phyloP scores from a whole-genome alignment of 148 eudicot genomes.

The Agrostemma githago region DNA sequence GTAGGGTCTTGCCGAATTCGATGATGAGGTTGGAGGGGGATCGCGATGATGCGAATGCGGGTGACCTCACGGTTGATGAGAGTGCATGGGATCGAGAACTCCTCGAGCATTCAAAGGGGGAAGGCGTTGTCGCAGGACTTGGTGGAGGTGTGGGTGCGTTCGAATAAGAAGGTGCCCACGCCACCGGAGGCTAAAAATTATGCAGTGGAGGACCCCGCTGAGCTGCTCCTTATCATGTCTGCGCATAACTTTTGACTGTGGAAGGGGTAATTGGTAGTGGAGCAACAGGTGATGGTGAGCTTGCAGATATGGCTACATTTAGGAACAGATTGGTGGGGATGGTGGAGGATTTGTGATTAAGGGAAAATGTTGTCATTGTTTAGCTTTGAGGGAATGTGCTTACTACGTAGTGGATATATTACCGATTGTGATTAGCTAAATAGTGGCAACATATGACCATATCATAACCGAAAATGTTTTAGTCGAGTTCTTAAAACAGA shows the following conservation, averaged over 20 bases:
- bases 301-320: slow-evolving; percentile 15
- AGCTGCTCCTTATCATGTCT: slow-evolving; percentile 85
- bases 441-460: no score
- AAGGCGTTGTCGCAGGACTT: slow-evolving; percentile 97
- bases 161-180: slow-evolving; percentile 75
- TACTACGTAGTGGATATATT: background rate
- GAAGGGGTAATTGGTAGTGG: slow-evolving; percentile 21
- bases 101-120: slow-evolving; percentile 88
- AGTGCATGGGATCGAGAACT: slow-evolving; percentile 57
- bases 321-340: slow-evolving; percentile 32
- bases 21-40: slow-evolving; percentile 75
- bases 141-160: slow-evolving; percentile 62
- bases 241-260: slow-evolving; percentile 51
- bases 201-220: slow-evolving; percentile 86
- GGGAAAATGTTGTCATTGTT: slow-evolving; percentile 36
- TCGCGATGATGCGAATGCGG: slow-evolving; percentile 56
- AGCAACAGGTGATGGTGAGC: slow-evolving; percentile 18
- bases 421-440: background rate
- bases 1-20: slow-evolving; percentile 80
- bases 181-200: slow-evolving; percentile 71
- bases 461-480: no score
- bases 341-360: slow-evolving; percentile 26
- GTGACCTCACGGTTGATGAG: slow-evolving; percentile 79
- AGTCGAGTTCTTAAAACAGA: no score
- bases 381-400: background rate